These are phyloP conservation scores for Candida boidinii DNA, from an alignment of 805 yeast genomes.

Conservation along the genomic window DNA sequence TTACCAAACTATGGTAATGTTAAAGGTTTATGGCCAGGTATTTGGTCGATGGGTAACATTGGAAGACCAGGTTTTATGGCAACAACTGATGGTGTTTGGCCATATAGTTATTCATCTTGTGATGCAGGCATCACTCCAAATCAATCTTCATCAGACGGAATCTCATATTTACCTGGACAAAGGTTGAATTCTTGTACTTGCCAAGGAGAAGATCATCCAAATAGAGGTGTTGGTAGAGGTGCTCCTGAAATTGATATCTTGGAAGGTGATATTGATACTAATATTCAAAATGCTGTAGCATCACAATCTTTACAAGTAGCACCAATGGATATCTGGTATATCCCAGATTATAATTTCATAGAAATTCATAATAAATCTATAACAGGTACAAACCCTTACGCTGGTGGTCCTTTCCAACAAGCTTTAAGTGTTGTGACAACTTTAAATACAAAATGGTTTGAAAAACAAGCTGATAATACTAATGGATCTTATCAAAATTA, in stretches of 20 bases:
- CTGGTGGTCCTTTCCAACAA: conserved; percentile 31
- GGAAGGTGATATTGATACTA: conserved; percentile 40
- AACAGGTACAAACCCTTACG: conserved; percentile 29
- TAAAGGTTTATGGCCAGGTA: conserved; percentile 83
- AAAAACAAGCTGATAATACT: conserved; percentile 36
- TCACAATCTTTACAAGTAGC: conserved; percentile 35
- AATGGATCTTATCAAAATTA: conserved; percentile 61
- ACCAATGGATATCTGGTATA: conserved; percentile 35
- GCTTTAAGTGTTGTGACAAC: conserved; percentile 30
- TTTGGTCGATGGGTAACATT: conserved; percentile 81
- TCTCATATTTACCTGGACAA: conserved; percentile 73
- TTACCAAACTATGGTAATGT: conserved; percentile 65
- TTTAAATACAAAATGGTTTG: conserved; percentile 29
- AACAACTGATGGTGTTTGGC: conserved; percentile 82
- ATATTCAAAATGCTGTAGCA: conserved; percentile 6
- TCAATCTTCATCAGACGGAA: conserved; percentile 75
- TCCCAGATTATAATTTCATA: conserved; percentile 30
- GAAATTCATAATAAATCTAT: conserved; percentile 19
- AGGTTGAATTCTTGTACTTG: conserved; percentile 66
- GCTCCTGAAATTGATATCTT: conserved; percentile 84
- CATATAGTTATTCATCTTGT: conserved; percentile 69
- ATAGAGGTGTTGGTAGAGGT: conserved; percentile 72
- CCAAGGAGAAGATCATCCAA: conserved; percentile 70
- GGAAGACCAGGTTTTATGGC: conserved; percentile 80
- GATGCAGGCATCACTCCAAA: conserved; percentile 86